These are phyloP conservation scores for Naganishia friedmannii DNA, from an alignment of 768 basidiomycete species.

Conservation along the genomic window DNA sequence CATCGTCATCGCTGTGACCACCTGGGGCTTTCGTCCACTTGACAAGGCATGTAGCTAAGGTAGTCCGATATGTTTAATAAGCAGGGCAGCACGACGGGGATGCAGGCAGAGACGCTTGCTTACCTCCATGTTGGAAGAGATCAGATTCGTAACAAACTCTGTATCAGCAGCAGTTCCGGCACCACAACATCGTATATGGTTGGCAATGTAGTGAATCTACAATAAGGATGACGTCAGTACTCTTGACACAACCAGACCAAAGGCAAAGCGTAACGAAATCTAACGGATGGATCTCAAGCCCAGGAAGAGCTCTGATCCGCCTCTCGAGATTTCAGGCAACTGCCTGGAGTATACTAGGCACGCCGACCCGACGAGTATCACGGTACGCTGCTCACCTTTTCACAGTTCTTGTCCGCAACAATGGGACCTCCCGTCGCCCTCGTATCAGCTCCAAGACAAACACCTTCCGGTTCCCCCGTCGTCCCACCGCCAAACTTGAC, in stretches of 20 bases:
- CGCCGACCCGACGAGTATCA: too few species aligned
- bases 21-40: conserved; percentile 84
- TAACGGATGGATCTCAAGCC: background rate
- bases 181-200: conserved; percentile 93
- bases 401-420: conserved; percentile 98
- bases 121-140: conserved; percentile 86
- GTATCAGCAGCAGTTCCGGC: conserved; percentile 99
- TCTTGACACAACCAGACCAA: background rate
- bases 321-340: background rate
- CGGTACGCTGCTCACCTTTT: conserved; percentile 66
- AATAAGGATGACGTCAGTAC: background rate
- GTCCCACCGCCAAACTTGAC: conserved; percentile 65
- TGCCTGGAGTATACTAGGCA: too few species aligned
- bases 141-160: conserved; percentile 71
- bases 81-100: background rate
- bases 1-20: conserved; percentile 99
- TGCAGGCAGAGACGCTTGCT: background rate
- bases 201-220: conserved; percentile 95
- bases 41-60: conserved; percentile 71
- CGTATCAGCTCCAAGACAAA: conserved; percentile 93
- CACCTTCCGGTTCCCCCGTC: conserved; percentile 66
- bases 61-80: background rate
- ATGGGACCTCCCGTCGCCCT: conserved; percentile 90
- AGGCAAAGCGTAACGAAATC: background rate
- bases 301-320: background rate